Conservation (phyloP, 305 asterid genomes). For the Withania somnifera region DNA sequence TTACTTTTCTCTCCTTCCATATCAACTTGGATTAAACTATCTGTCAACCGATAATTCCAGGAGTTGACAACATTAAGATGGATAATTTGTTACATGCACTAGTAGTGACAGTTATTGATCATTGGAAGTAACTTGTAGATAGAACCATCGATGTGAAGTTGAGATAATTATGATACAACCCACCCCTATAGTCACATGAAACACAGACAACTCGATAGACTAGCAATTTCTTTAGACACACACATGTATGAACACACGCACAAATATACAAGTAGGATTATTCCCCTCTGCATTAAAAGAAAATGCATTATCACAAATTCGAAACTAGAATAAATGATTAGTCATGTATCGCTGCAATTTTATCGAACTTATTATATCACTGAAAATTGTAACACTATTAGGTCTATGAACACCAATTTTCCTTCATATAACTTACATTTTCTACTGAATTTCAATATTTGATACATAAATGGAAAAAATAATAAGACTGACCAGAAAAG, state of each 20-base stretch:
- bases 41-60: neutral
- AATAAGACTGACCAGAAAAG: neutral
- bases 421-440: neutral
- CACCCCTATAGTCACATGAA: neutral
- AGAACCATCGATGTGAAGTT: neutral
- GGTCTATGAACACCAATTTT: neutral
- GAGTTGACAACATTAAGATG: neutral
- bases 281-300: neutral
- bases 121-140: neutral
- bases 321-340: neutral
- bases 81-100: no score
- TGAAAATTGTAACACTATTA: neutral
- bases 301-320: neutral
- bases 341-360: slow-evolving; percentile 9
- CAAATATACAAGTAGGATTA: neutral
- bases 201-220: neutral
- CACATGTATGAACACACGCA: neutral
- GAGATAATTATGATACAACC: neutral
- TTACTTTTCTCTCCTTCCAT: neutral
- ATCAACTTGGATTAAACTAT: neutral
- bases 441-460: no score
- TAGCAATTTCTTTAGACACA: neutral
- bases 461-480: no score
- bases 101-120: neutral
- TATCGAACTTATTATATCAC: slow-evolving; percentile 16